Percentiles rank a stretch among this genome's conserved stretches.
Evolutionary conservation across 192 early-diverging fungal species (phyloP).

Genomic region (Gigaspora rosea): DNA sequence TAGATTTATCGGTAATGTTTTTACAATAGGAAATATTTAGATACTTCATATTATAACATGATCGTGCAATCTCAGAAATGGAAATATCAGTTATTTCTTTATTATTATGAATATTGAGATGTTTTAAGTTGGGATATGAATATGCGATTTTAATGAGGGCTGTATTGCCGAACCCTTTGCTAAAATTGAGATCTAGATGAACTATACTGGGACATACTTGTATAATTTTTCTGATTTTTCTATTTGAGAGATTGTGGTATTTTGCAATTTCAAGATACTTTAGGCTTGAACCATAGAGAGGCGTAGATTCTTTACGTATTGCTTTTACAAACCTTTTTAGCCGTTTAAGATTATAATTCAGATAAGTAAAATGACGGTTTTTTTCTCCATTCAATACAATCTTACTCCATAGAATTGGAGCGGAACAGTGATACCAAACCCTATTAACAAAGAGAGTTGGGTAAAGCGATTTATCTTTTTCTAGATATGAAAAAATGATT

Average conservation of each 20-base stretch:
- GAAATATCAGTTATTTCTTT: conserved; percentile 9
- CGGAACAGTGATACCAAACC: conserved; percentile 5
- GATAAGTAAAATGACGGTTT: conserved; percentile 7
- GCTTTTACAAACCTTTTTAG: conserved; percentile 13
- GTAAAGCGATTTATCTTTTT: conserved; percentile 12
- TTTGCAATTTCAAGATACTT: conserved; percentile 18
- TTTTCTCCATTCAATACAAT: conserved; percentile 13
- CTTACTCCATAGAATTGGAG: conserved; percentile 15
- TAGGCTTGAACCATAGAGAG: conserved; percentile 3
- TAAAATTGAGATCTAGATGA: conserved; percentile 20
- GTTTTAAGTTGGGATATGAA: conserved; percentile 17
- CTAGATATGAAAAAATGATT: conserved; percentile 19
- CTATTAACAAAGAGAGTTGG: conserved; percentile 11
- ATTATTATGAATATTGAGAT: conserved; percentile 18
- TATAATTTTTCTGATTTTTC: conserved; percentile 19
- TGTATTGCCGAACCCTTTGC: not conserved
- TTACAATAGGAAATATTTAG: conserved; percentile 6
- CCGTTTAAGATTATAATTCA: conserved; percentile 19
- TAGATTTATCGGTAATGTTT: conserved; percentile 2
- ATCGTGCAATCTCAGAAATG: no score
- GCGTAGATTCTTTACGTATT: conserved; percentile 5
- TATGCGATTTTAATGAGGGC: conserved; percentile 8
- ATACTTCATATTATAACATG: conserved; percentile 19
- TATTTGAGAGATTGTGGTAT: conserved; percentile 14
- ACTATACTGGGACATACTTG: conserved; percentile 6